Base-by-base conservation (phyloP, 352 stramenopile species). In the Phytopythium helicoides region DNA sequence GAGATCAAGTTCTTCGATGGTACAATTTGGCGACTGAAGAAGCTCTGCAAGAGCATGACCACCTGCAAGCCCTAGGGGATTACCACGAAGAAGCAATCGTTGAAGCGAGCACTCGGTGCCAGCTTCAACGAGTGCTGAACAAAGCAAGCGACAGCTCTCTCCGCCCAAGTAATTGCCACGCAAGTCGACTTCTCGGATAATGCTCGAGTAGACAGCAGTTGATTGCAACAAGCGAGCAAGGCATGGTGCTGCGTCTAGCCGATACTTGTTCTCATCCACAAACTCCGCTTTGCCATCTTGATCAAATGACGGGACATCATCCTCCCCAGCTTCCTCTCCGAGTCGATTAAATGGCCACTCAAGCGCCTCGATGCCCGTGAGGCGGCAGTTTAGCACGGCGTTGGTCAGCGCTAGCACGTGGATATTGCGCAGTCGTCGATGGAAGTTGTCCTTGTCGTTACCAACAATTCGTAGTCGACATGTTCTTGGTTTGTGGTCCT, bases 401-500 rank as follows among this genome's bases (percentile, higher is more conserved):
- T 65, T 62, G 7, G 61, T 58, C 36, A 89, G 69, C 47, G 78
- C 75, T 15, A 84, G 63, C 18, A 89, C 54, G 26, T 89, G 75
- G 47, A 86, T 84, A 52, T 89, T 89, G 47, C 78, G 78, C 36
- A 87, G 52, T 44, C 76, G 68, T 31, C 82, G 67, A 51, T 70
- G 64, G 56, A 89, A 89, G 40, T 69, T 65, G 37, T 85, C 73
- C 28, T 66, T 69, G 34, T 62, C 72, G 46, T 86, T 89, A 12
- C 78, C 78, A 15, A 71, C 71, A 15, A 89, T 41, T 36, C 72
- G 64, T 23, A 89, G 57, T 23, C 38, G 11, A 37, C 37, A 23
- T 38, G 50, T 36, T 52, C 36, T 12, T 16, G 58, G 26, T 41
- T 58, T 8, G 48, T 22, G 14, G n/a, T 54, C 23, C 1, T 46